Evolutionary conservation across 1,139 yeast species (phyloP).

Genomic region (Debaryomycetaceae sp.): DNA sequence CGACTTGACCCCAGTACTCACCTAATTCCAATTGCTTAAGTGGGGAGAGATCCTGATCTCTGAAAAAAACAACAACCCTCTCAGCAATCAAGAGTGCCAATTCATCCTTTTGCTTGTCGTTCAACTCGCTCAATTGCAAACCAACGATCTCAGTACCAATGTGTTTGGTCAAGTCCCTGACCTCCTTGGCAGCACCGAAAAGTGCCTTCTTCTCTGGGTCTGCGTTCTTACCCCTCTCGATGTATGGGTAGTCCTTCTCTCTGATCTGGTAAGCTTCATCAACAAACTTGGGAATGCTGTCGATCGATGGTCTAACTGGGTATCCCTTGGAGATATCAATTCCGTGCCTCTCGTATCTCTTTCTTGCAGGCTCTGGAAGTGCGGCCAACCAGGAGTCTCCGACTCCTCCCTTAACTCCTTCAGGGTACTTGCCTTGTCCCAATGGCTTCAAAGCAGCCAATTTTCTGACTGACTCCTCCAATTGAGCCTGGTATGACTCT

Average conservation of each 20-base stretch:
- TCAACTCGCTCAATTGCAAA: constrained; percentile 46
- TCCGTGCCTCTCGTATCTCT: constrained; percentile 24
- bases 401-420: constrained; percentile 9
- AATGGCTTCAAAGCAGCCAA: background rate
- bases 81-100: constrained; percentile 43
- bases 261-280: constrained; percentile 51
- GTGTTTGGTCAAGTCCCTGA: constrained; percentile 42
- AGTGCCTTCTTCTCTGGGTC: constrained; percentile 53
- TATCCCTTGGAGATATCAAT: constrained; percentile 32
- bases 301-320: constrained; percentile 23
- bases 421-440: background rate
- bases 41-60: constrained; percentile 42
- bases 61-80: constrained; percentile 42
- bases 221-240: constrained; percentile 47
- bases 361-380: constrained; percentile 27
- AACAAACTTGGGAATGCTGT: constrained; percentile 41
- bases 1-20: constrained; percentile 42
- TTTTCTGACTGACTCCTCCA: background rate
- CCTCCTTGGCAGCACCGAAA: constrained; percentile 44
- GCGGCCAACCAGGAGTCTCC: constrained; percentile 15
- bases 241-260: constrained; percentile 34
- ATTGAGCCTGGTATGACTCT: background rate
- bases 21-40: constrained; percentile 45
- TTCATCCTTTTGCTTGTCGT: constrained; percentile 51
- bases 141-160: constrained; percentile 59